Base-by-base conservation (phyloP, 495 filamentous ascomycete genomes). In the Aspergillus homomorphus region DNA sequence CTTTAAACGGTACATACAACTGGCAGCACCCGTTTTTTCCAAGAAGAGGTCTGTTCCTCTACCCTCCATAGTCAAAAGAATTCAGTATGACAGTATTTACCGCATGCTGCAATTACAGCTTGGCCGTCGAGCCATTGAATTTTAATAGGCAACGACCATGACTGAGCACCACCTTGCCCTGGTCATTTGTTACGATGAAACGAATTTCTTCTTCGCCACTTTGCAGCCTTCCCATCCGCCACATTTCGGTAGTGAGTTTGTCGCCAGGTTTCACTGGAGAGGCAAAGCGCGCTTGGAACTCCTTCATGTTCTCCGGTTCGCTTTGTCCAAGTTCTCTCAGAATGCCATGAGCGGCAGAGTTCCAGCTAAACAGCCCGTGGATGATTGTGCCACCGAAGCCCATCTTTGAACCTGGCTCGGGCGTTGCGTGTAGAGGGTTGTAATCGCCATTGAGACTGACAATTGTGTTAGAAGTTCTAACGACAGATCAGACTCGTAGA, bases 351-450 rank as follows among this genome's bases (percentile, higher is more conserved):
- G 81, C 83, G 1, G 89, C 79, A 51, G 84, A 80, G 72, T 95
- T 96, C 86, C 88, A 95, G 57, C 85, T 89, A 72, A 83, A 95
- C 24, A 96, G 76, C 24, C 91, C 91, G 73, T 96, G 91, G 69
- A 95, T 91, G 67, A 95, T 96, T 57, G 84, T 81, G 43, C 91
- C 91, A 4, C 89, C 89, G 66, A 95, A 96, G 23, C 91, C 90
- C 89, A 96, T 93, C 76, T 90, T 88, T 71, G 81, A 73, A 45
- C 91, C 90, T 0, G 92, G 89, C 70, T 88, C 88, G 14, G 90
- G 91, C 24, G 86, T 87, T 8, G 90, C 89, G 67, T 96, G 91
- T 46, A 96, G 85, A 22, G 91, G 91, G 76, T 95, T 95, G 70
- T 95, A 96, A 72, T 95, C 91, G 64, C 90, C 91, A 61, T 96